Evolutionary conservation across 306 rosid species (phyloP).

Genomic region (Potentilla sterilis): DNA sequence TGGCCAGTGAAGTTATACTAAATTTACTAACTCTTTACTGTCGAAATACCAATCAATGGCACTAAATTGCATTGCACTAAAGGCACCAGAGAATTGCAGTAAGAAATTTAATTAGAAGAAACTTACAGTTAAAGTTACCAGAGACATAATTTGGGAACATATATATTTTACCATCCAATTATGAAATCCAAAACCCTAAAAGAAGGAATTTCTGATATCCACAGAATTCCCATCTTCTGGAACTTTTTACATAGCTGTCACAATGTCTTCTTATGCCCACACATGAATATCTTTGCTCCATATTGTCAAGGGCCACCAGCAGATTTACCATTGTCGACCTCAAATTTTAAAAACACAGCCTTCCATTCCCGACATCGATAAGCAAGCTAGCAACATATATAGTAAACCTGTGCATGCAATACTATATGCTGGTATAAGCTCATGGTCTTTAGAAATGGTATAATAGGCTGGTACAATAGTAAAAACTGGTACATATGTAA

Average conservation of each 20-base stretch:
- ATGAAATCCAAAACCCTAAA: conserved; percentile 2
- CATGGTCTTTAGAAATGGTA: neutral
- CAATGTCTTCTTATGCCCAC: conserved; percentile 22
- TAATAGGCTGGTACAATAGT: neutral
- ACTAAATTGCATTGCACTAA: neutral
- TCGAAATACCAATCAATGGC: neutral
- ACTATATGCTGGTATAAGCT: neutral
- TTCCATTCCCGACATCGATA: neutral
- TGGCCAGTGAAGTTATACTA: neutral
- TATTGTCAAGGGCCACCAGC: conserved; percentile 22
- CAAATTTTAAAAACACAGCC: neutral
- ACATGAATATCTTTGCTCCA: conserved; percentile 6
- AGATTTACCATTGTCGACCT: neutral
- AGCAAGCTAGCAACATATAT: neutral
- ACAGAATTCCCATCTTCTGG: conserved; percentile 8
- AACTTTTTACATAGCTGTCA: conserved; percentile 21
- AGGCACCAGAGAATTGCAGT: no score
- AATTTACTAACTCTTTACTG: neutral
- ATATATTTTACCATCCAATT: neutral
- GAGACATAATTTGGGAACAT: neutral
- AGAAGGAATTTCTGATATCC: conserved; percentile 14
- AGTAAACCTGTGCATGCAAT: neutral
- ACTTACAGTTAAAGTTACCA: neutral
- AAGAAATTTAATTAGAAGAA: neutral
- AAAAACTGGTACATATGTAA: neutral